A percentile compares a stretch with the other conserved stretches of the same genome.
These are phyloP conservation scores for Fragilaria radians DNA, from an alignment of 108 stramenopile genomes.

Conservation along the genomic window DNA sequence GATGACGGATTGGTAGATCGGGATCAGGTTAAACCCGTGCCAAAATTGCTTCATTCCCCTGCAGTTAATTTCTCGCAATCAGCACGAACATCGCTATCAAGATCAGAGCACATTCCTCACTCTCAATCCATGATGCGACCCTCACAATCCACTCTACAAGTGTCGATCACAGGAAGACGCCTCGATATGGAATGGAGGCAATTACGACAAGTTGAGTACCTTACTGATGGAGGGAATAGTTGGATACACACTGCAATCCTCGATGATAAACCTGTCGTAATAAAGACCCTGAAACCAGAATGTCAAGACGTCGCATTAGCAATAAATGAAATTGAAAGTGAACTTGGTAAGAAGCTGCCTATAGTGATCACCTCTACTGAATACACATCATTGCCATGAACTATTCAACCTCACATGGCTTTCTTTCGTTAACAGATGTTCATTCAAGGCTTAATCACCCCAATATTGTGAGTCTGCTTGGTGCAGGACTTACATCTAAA, in stretches of 20 bases:
- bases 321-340: constrained; percentile 87
- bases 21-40: neutral
- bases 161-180: constrained; percentile 67
- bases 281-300: constrained; percentile 87
- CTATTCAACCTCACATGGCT: neutral
- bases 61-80: neutral
- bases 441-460: constrained; percentile 74
- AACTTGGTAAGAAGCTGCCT: constrained; percentile 33
- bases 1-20: constrained; percentile 56
- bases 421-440: constrained; percentile 26
- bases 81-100: neutral
- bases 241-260: constrained; percentile 90
- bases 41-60: neutral
- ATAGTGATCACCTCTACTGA: neutral
- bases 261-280: constrained; percentile 69
- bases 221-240: constrained; percentile 87
- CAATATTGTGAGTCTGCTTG: constrained; percentile 70
- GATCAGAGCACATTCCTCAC: constrained; percentile 4
- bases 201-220: constrained; percentile 81
- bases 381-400: neutral
- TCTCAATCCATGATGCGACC: neutral
- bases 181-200: constrained; percentile 76
- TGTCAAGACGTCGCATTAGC: constrained; percentile 83
- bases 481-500: constrained; percentile 75
- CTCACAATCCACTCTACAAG: constrained; percentile 15